Evolutionary conservation across 148 eudicot species (phyloP).

Genomic region (Camellia japonica): DNA sequence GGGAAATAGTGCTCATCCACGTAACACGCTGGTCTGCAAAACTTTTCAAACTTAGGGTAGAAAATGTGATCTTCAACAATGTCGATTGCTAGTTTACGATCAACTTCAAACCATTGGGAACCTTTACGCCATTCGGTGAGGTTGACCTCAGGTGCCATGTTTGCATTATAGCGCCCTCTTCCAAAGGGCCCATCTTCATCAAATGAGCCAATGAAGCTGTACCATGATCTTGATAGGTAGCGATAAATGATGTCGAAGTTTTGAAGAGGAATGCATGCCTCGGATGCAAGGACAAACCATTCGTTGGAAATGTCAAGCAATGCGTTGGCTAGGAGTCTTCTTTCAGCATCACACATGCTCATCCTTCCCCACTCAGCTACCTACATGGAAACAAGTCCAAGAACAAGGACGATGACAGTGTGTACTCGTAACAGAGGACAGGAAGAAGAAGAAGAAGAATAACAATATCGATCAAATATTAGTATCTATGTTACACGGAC

Average conservation of each 20-base stretch:
- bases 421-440: too few relatives aligned
- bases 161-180: conserved; percentile 40
- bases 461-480: too few relatives aligned
- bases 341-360: conserved; percentile 51
- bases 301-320: conserved; percentile 52
- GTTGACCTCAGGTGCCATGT: conserved; percentile 41
- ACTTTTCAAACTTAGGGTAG: conserved; percentile 22
- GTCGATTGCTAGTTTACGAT: conserved; percentile 26
- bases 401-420: neutral
- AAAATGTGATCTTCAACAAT: conserved; percentile 16
- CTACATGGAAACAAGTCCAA: conserved; percentile 18
- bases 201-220: conserved; percentile 37
- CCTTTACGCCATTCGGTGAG: conserved; percentile 48
- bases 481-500: too few relatives aligned
- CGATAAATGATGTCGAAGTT: conserved; percentile 31
- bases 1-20: conserved; percentile 36
- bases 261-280: conserved; percentile 51
- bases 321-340: conserved; percentile 53
- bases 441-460: too few relatives aligned
- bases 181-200: conserved; percentile 43
- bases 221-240: conserved; percentile 36
- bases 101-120: conserved; percentile 50
- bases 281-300: conserved; percentile 46
- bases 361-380: conserved; percentile 47
- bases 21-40: conserved; percentile 29